Evolutionary conservation across 2,329 filamentous ascomycete species (phyloP), one percentile per base, ranked within the genome.

Genomic region (Trichoderma sp.): DNA sequence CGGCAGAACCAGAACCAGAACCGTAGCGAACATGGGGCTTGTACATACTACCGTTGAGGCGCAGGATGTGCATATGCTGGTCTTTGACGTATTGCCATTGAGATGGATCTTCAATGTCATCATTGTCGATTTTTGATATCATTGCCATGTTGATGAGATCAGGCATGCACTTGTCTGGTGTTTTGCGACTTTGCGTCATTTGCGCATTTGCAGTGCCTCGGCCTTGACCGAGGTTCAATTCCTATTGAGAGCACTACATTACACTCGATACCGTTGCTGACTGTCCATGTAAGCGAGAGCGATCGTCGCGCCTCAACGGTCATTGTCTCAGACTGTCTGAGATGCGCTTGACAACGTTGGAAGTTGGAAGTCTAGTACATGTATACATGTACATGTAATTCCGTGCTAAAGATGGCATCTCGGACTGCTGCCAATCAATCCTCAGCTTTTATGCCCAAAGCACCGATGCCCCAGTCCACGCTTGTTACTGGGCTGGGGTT

Each of bases 31-130:
- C n/a, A 53, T 66, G 63, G 9, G 56, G 36, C 67, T 39, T 28
- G 36, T 60, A 30, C 57, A 36, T 36, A 32, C 18, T 12, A 28
- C 39, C n/a, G 67, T 21, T 51, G 67, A 70, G 67, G 56, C 56
- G 67, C 67, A 70, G 67, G 67, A 61, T 11, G 39, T 58, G 51
- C 64, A 28, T n/a, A 34, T 14, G 47, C 47, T 53, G 47, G 47
- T 21, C 47, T 24, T 53, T 53, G 47, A 24, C 47, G 21, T 51
- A 51, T 53, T 53, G 21, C 47, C 21, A 24, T 53, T 24, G 47
- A 21, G 47, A 53, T 53, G 47, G 47, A 53, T 53, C 47, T 53
- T 53, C n/a, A 53, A 53, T 53, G 47, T 24, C 47, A 53, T 53
- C 47, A 53, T 53, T 24, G 47, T 53, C 21, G 47, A 24, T 21